A percentile compares a stretch with the other conserved stretches of the same genome.
Evolutionary conservation across 495 filamentous ascomycete species (phyloP).

Genomic region (Eremomyces bilateralis): DNA sequence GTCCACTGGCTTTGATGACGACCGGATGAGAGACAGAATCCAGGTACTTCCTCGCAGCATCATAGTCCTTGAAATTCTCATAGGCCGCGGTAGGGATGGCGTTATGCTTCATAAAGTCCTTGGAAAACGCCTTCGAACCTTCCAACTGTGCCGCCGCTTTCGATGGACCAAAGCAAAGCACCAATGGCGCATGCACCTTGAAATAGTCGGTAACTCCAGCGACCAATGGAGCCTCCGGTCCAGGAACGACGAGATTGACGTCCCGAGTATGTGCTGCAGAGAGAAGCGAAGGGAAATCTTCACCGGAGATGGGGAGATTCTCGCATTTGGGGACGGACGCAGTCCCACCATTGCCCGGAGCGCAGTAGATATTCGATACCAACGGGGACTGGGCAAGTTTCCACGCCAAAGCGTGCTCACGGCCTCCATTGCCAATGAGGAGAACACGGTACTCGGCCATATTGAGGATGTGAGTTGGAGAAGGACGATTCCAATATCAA

Average conservation of each 20-base stretch:
- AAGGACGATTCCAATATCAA: too few relatives aligned
- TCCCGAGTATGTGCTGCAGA: slow-evolving; percentile 45
- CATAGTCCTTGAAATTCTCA: slow-evolving; percentile 68
- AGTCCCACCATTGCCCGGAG: slow-evolving; percentile 82
- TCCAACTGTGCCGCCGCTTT: slow-evolving; percentile 78
- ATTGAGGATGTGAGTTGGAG: background rate
- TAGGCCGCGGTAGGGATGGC: slow-evolving; percentile 80
- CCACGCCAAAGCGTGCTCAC: slow-evolving; percentile 91
- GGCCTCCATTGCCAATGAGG: slow-evolving; percentile 77
- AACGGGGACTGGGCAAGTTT: slow-evolving; percentile 64
- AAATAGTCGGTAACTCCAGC: slow-evolving; percentile 76
- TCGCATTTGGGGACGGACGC: slow-evolving; percentile 43
- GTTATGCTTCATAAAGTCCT: slow-evolving; percentile 92
- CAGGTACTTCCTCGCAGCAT: slow-evolving; percentile 52
- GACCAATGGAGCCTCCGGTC: slow-evolving; percentile 86
- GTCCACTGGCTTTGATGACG: slow-evolving; percentile 72
- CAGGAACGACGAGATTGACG: slow-evolving; percentile 73
- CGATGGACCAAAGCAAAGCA: slow-evolving; percentile 71
- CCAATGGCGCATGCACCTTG: slow-evolving; percentile 27
- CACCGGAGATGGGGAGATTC: slow-evolving; percentile 45
- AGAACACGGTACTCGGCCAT: slow-evolving; percentile 28
- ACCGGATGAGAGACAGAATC: slow-evolving; percentile 52
- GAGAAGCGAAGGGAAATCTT: slow-evolving; percentile 61
- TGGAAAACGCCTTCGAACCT: slow-evolving; percentile 88
- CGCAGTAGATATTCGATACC: slow-evolving; percentile 40